Evolutionary conservation across 2,329 filamentous ascomycete genomes (phyloP).

Genomic region (Alternaria sp.): DNA sequence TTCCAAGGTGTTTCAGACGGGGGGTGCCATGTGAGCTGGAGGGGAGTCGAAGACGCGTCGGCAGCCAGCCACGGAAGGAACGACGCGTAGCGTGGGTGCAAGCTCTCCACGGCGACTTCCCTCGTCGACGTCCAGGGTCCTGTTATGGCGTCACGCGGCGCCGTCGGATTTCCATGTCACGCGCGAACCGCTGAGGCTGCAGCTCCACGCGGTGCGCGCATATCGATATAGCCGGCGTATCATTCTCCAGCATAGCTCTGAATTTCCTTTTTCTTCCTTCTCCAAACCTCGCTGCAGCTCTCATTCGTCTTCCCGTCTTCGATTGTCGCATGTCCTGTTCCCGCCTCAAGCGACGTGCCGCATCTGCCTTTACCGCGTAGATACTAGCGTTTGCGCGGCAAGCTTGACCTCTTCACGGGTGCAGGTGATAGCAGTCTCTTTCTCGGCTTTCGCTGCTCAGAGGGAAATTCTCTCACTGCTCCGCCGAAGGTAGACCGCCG

Average conservation of each 20-base stretch:
- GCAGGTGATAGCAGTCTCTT: conserved; percentile 27
- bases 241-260: background rate
- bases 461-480: conserved; percentile 7
- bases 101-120: conserved; percentile 4
- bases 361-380: conserved; percentile 20
- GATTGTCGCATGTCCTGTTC: conserved; percentile 14
- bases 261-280: conserved; percentile 1
- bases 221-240: conserved; percentile 12
- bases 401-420: conserved; percentile 16
- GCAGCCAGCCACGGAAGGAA: background rate
- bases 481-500: conserved; percentile 8
- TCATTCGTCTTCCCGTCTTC: conserved; percentile 5
- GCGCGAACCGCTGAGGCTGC: conserved; percentile 20
- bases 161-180: conserved; percentile 16
- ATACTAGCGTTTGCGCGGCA: conserved; percentile 22
- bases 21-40: conserved; percentile 13
- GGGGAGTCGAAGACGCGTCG: conserved; percentile 1
- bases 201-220: background rate
- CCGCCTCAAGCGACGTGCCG: conserved; percentile 26
- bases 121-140: conserved; percentile 5
- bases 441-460: conserved; percentile 14
- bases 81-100: conserved; percentile 15
- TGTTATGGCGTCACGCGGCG: conserved; percentile 22
- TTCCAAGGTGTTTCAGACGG: conserved; percentile 17
- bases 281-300: conserved; percentile 4